Percentiles rank a stretch among this genome's conserved stretches.
Evolutionary conservation across 1,284 basidiomycete genomes (phyloP).

Genomic region (Abortiporus biennis): DNA sequence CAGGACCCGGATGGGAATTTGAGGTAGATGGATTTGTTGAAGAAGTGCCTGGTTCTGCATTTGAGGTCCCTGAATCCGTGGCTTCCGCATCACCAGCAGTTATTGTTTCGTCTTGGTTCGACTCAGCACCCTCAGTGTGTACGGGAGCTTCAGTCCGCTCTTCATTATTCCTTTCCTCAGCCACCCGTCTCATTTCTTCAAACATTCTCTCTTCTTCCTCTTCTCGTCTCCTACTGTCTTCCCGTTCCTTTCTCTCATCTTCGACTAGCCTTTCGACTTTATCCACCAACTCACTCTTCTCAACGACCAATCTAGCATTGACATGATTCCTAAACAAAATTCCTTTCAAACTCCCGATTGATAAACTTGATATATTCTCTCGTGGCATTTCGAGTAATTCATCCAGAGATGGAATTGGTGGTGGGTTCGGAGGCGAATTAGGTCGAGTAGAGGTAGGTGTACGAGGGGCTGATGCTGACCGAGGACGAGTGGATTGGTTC

Average conservation of each 20-base stretch:
- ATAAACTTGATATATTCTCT: slow-evolving; percentile 50
- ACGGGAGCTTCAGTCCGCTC: neutral
- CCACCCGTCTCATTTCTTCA: slow-evolving; percentile 22
- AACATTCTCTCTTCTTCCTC: slow-evolving; percentile 31
- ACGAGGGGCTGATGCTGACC: slow-evolving; percentile 29
- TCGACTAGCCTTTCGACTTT: slow-evolving; percentile 61
- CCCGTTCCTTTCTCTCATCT: slow-evolving; percentile 56
- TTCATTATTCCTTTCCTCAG: slow-evolving; percentile 12
- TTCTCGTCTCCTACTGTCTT: slow-evolving; percentile 39
- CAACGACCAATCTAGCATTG: slow-evolving; percentile 49
- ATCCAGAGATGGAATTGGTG: slow-evolving; percentile 46
- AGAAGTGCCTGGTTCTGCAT: slow-evolving; percentile 8
- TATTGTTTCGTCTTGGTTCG: neutral
- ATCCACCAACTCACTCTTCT: slow-evolving; percentile 71
- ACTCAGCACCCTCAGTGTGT: too few relatives aligned
- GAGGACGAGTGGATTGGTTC: slow-evolving; percentile 26
- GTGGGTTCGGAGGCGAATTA: slow-evolving; percentile 16
- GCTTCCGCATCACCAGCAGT: neutral
- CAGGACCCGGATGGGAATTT: too few relatives aligned
- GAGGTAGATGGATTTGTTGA: slow-evolving; percentile 13
- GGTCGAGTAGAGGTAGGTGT: slow-evolving; percentile 22
- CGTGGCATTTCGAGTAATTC: slow-evolving; percentile 57
- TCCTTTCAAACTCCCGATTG: slow-evolving; percentile 64
- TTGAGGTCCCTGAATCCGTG: neutral
- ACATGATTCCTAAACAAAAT: slow-evolving; percentile 75